Base-by-base conservation (phyloP, 2,329 filamentous ascomycete genomes). In the Colletotrichum melonis region DNA sequence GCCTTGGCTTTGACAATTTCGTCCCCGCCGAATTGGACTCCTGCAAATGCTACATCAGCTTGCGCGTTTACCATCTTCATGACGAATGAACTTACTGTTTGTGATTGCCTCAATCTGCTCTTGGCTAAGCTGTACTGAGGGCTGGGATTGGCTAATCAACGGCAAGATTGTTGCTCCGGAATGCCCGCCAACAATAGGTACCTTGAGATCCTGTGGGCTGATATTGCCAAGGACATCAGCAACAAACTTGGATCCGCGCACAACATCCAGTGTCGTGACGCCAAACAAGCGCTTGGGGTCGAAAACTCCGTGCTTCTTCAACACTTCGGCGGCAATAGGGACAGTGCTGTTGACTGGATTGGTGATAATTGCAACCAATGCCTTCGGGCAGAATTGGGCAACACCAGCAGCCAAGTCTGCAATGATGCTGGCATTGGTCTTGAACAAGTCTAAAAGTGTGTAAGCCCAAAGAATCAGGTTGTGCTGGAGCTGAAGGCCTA, bases 1-100 rank as follows among this genome's bases (percentile, higher is more conserved):
- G 93, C 92, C 91, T 95, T 95, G 82, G 93, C 94, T 88, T 95
- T 90, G 84, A 95, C 93, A 76, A 96, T 93, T 88, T 95, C 94
- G 81, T 94, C 92, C 88, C 92, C 92, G 84, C 92, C 92, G 83
- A 94, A 94, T 84, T 94, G 92, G 78, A 94, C 92, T 81, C 92
- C 74, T 76, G 28, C 1, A 7, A 8, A 55, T 28, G 30, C 19
- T 28, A 4, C 32, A 54, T n/a, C 3, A 2, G 2, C 28, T 32
- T 32, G 24, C 9, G n/a, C 1, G 7, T 22, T 1, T 3, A 8
- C 8, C 8, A 22, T 4, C 42, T 49, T 49, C 3, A 32, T 14
- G 8, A 16, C 7, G 1, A 19, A 11, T 24, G 1, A 26, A 14
- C 7, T 55, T 54, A 66, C 67, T 92, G 83, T 91, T 87, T 81